Conservation (phyloP, 1,284 basidiomycete genomes). For the Fomitiporia mediterranea region DNA sequence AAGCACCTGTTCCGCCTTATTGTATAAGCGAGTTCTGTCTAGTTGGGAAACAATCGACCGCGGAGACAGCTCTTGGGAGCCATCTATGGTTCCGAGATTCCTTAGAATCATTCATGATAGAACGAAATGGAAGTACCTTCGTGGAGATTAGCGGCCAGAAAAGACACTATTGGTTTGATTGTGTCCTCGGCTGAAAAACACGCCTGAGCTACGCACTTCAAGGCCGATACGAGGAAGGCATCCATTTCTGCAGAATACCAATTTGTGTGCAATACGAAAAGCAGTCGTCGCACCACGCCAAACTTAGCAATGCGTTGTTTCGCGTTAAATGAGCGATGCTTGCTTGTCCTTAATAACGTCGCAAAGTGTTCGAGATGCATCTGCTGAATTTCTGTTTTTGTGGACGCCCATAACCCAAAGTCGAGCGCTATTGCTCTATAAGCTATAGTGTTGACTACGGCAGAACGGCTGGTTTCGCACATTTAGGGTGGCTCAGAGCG, state of each 20-base stretch:
- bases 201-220: constrained; percentile 52
- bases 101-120: constrained; percentile 20
- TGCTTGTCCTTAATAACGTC: constrained; percentile 66
- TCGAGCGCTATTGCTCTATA: constrained; percentile 85
- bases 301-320: constrained; percentile 66
- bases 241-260: constrained; percentile 61
- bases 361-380: constrained; percentile 80
- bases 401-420: constrained; percentile 84
- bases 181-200: constrained; percentile 65
- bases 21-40: constrained; percentile 41
- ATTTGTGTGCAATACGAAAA: constrained; percentile 77
- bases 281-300: constrained; percentile 67
- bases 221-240: constrained; percentile 52
- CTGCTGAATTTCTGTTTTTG: constrained; percentile 63
- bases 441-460: constrained; percentile 76
- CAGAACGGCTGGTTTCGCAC: constrained; percentile 56
- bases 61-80: constrained; percentile 43
- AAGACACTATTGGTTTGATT: constrained; percentile 84
- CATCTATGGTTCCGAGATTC: constrained; percentile 22
- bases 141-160: constrained; percentile 79
- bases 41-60: constrained; percentile 50
- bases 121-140: constrained; percentile 45
- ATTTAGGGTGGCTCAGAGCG: constrained; percentile 10
- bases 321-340: constrained; percentile 70
- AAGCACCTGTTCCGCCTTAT: constrained; percentile 61